Percentiles rank a stretch among this genome's conserved stretches.
phyloP scores from a whole-genome alignment of 1,139 yeast species.

The Yamadazyma mexicana region DNA sequence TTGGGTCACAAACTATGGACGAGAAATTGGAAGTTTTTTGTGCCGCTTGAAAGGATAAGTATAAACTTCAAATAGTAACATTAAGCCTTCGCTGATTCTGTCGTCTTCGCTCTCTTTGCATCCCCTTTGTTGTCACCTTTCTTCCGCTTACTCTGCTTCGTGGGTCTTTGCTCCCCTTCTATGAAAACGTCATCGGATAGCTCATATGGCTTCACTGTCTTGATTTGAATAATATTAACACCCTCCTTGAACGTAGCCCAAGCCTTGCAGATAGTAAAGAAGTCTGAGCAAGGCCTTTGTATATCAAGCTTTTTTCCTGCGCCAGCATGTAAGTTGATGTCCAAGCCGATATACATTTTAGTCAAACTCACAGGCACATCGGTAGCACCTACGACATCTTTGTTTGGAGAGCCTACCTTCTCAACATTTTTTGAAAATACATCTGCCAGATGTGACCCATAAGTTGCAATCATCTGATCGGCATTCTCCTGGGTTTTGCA shows the following conservation, averaged over 20 bases:
- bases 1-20: constrained; percentile 32
- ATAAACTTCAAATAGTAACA: not conserved
- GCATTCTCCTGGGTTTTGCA: not conserved
- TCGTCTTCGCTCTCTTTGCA: constrained; percentile 22
- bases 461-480: constrained; percentile 38
- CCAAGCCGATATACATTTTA: constrained; percentile 78
- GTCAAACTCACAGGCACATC: constrained; percentile 45
- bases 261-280: constrained; percentile 72
- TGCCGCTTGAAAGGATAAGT: constrained; percentile 8
- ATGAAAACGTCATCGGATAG: constrained; percentile 82
- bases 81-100: constrained; percentile 44
- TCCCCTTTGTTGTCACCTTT: constrained; percentile 14
- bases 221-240: constrained; percentile 62
- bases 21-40: constrained; percentile 33
- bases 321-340: constrained; percentile 49
- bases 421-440: constrained; percentile 11
- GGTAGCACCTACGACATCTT: constrained; percentile 25
- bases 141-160: constrained; percentile 42
- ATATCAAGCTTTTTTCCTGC: constrained; percentile 63
- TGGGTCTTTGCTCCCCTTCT: constrained; percentile 77
- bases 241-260: constrained; percentile 68
- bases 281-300: constrained; percentile 89
- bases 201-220: constrained; percentile 77
- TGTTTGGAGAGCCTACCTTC: constrained; percentile 12
- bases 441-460: constrained; percentile 37